phyloP scores from a whole-genome alignment of 768 basidiomycete species.

The Boletales sp. region DNA sequence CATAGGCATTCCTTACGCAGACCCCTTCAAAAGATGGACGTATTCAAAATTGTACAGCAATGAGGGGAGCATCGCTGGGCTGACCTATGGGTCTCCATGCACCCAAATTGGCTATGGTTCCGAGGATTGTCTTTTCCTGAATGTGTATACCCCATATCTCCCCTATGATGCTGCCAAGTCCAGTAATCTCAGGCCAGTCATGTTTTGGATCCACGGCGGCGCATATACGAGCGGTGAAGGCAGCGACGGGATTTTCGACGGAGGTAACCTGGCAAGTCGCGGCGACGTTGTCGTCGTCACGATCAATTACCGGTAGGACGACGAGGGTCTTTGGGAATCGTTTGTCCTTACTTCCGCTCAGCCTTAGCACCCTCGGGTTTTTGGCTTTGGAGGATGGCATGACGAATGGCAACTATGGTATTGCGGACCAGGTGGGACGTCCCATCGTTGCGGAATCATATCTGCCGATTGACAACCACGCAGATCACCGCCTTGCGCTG shows the following conservation, averaged over 20 bases:
- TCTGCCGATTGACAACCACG: neutral
- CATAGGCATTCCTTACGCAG: constrained; percentile 48
- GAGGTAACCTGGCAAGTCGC: constrained; percentile 41
- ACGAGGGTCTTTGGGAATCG: neutral
- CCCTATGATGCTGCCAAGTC: constrained; percentile 16
- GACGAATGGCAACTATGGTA: constrained; percentile 13
- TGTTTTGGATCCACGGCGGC: constrained; percentile 52
- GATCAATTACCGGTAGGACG: constrained; percentile 34
- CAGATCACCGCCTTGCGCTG: constrained; percentile 34
- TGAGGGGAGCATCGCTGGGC: constrained; percentile 29
- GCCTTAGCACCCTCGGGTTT: constrained; percentile 11
- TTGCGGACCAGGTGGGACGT: too few relatives aligned
- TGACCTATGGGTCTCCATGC: constrained; percentile 35
- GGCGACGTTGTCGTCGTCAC: constrained; percentile 40
- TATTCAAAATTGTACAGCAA: constrained; percentile 37
- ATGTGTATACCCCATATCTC: constrained; percentile 42
- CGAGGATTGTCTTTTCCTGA: constrained; percentile 50
- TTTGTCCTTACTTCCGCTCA: neutral
- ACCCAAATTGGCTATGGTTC: constrained; percentile 28
- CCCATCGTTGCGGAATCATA: neutral
- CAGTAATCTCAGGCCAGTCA: constrained; percentile 36
- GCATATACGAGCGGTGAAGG: constrained; percentile 41
- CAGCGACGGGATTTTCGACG: constrained; percentile 37
- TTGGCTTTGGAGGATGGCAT: constrained; percentile 3
- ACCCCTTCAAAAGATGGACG: constrained; percentile 39